Evolutionary conservation across 441 rosid genomes (phyloP), one percentile per base, ranked within the genome.

Genomic region (Macaranga tanarius): DNA sequence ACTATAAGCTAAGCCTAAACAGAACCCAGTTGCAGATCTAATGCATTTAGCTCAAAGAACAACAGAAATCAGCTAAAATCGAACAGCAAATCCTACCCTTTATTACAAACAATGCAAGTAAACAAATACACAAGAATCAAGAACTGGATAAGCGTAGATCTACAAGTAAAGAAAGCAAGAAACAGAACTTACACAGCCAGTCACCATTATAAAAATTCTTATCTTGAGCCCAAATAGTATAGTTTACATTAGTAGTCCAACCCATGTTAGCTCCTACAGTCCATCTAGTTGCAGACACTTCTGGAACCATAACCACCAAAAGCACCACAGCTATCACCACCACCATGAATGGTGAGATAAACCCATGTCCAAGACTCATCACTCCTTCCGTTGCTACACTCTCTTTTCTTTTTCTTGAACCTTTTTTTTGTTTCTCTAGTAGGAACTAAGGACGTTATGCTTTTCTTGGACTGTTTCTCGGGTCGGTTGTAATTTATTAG

Each of bases 151-250:
- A 31, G 4, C 6, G 31, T 34, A 84, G 88, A 87, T 84, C 83
- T 70, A 66, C 75, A 76, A 74, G 15, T 5, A 23, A 17, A 47
- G 60, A 38, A 31, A 25, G 10, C 40, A 26, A 67, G 62, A 26
- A 26, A 28, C 6, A 63, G 72, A 26, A 22, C 89, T 54, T 88
- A 93, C 98, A 92, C 69, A 94, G 98, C 96, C 98, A 92, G 72
- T 94, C 97, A 13, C 87, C 98, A 79, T 88, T 86, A 84, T 89
- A 87, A 78, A 92, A 94, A 63, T 92, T 92, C 75, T 84, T 89
- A 77, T 58, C 88, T 60, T 86, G 82, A 81, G 93, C 93, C 97
- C 98, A 94, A 52, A 83, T 59, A 51, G 93, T 90, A 80, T 86
- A 92, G 83, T 92, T 94, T 22, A 87, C 76, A 75, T 86, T 89